These are phyloP conservation scores for Phaeosphaeria sp. DNA, from an alignment of 2,329 filamentous ascomycete genomes.

Conservation along the genomic window DNA sequence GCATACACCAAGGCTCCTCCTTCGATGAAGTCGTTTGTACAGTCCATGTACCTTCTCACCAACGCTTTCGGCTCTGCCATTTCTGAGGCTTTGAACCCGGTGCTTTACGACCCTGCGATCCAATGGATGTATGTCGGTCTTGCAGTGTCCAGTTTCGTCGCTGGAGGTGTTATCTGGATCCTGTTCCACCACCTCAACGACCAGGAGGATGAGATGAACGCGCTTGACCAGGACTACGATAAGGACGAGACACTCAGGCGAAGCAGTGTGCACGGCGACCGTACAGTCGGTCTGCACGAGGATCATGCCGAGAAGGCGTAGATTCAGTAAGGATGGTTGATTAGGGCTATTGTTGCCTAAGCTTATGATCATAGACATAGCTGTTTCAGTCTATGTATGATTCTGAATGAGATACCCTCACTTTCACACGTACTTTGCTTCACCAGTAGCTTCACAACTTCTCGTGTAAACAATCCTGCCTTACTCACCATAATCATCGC, in stretches of 20 bases:
- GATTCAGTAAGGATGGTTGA: neutral
- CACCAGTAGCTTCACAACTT: neutral
- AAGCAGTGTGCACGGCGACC: conserved; percentile 27
- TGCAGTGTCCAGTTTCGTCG: conserved; percentile 36
- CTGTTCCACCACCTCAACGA: conserved; percentile 49
- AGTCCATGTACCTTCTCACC: conserved; percentile 66
- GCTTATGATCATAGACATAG: neutral
- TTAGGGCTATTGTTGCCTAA: neutral
- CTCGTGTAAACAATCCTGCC: neutral
- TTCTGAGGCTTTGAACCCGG: conserved; percentile 67
- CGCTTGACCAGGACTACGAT: conserved; percentile 43
- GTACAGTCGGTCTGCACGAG: conserved; percentile 29
- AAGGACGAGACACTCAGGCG: conserved; percentile 38
- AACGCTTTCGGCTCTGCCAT: conserved; percentile 68
- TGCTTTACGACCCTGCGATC: conserved; percentile 69
- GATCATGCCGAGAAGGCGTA: conserved; percentile 17
- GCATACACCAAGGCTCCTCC: conserved; percentile 58
- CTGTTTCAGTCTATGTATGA: neutral
- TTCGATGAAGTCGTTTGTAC: conserved; percentile 57
- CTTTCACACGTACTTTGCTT: neutral
- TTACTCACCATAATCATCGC: neutral
- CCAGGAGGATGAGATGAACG: conserved; percentile 47
- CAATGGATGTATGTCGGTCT: conserved; percentile 65
- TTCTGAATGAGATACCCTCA: neutral
- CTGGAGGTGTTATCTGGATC: conserved; percentile 46